Evolutionary conservation across 2,329 filamentous ascomycete genomes (phyloP).

Genomic region (Rhexocercosporidium sp.): DNA sequence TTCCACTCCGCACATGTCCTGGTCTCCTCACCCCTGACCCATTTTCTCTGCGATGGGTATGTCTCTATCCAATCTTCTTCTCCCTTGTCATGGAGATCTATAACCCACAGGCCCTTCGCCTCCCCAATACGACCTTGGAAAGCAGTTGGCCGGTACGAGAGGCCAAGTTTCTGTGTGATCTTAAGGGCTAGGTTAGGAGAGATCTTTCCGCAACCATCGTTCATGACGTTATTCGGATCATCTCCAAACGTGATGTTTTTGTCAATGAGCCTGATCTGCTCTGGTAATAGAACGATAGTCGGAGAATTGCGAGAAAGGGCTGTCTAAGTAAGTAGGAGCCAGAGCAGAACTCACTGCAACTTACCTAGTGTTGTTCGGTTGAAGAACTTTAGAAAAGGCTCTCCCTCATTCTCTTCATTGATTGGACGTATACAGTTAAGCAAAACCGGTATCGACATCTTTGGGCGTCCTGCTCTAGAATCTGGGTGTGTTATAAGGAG

Average conservation of each 20-base stretch:
- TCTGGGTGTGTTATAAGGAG: slow-evolving; percentile 1
- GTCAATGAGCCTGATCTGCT: slow-evolving; percentile 48
- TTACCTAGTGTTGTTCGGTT: slow-evolving; percentile 61
- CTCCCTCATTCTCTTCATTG: slow-evolving; percentile 47
- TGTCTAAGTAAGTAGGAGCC: slow-evolving; percentile 33
- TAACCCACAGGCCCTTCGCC: slow-evolving; percentile 78
- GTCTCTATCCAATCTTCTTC: slow-evolving; percentile 68
- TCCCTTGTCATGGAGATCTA: slow-evolving; percentile 56
- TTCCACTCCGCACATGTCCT: slow-evolving; percentile 45
- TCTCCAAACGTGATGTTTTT: slow-evolving; percentile 25
- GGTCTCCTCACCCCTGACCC: slow-evolving; percentile 54
- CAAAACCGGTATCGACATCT: slow-evolving; percentile 48
- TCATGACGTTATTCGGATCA: slow-evolving; percentile 69
- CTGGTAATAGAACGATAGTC: slow-evolving; percentile 48
- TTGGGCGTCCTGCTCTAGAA: slow-evolving; percentile 14
- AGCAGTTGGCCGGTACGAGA: slow-evolving; percentile 62
- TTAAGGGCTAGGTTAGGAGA: slow-evolving; percentile 62
- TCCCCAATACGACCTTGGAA: slow-evolving; percentile 75
- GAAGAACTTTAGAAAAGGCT: slow-evolving; percentile 62
- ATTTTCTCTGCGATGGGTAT: slow-evolving; percentile 72
- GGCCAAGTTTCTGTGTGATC: slow-evolving; percentile 56
- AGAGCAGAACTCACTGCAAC: slow-evolving; percentile 13
- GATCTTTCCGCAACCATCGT: slow-evolving; percentile 69
- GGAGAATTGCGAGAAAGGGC: slow-evolving; percentile 51
- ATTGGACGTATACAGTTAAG: slow-evolving; percentile 59